phyloP scores from a whole-genome alignment of 164 flowering plant genomes.

The Pachysandra terminalis region DNA sequence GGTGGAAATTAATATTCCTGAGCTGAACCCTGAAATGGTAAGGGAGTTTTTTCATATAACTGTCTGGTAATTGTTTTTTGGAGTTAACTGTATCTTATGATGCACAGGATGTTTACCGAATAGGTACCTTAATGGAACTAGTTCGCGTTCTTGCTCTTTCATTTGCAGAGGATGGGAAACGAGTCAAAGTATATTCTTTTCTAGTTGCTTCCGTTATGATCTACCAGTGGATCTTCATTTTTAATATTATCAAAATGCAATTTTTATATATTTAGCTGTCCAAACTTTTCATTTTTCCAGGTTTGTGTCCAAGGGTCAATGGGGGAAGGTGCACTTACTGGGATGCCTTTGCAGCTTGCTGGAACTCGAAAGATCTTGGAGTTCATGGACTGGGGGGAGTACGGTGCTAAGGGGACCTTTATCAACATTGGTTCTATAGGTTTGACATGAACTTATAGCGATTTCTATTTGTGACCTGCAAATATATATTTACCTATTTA shows the following conservation, averaged over 20 bases:
- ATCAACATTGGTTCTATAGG: constrained; percentile 92
- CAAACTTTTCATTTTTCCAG: constrained; percentile 27
- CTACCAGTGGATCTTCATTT: constrained; percentile 1
- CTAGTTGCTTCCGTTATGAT: constrained; percentile 5
- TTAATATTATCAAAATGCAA: background rate
- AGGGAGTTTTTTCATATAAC: constrained; percentile 10
- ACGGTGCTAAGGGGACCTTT: constrained; percentile 79
- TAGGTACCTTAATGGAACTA: constrained; percentile 97
- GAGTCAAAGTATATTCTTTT: constrained; percentile 61
- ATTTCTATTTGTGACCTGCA: background rate
- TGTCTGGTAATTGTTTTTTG: background rate
- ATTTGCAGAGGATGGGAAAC: constrained; percentile 96
- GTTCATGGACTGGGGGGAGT: constrained; percentile 97
- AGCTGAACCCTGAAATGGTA: constrained; percentile 94
- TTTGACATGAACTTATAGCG: constrained; percentile 16
- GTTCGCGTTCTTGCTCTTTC: constrained; percentile 79
- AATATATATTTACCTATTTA: too few relatives aligned
- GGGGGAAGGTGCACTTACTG: constrained; percentile 94
- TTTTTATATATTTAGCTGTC: background rate
- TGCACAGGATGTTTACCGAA: constrained; percentile 92
- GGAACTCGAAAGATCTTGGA: constrained; percentile 85
- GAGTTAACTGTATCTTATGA: constrained; percentile 23
- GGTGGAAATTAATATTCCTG: constrained; percentile 93
- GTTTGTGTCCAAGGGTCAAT: constrained; percentile 98
- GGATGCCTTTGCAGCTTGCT: constrained; percentile 97